phyloP scores from a whole-genome alignment of 2,329 filamentous ascomycete genomes.

The Colletotrichum sp. region DNA sequence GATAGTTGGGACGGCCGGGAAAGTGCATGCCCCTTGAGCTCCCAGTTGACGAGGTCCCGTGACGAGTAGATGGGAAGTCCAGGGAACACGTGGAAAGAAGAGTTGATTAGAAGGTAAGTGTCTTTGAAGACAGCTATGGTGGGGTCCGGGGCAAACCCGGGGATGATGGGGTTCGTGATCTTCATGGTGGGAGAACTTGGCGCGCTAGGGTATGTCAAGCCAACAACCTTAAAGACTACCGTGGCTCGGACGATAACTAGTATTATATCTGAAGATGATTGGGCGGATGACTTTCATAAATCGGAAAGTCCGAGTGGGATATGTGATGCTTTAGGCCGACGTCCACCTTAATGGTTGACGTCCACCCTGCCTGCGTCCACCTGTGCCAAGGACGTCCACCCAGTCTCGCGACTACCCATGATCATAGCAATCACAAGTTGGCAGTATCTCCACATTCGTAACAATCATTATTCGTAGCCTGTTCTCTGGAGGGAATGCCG shows the following conservation, averaged over 20 bases:
- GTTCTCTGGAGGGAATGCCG: background rate
- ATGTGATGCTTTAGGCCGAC: background rate
- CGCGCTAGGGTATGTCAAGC: background rate
- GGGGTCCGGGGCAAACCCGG: constrained; percentile 34
- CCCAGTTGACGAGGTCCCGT: constrained; percentile 33
- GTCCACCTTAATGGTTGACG: background rate
- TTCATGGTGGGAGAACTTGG: background rate
- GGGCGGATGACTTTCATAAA: background rate
- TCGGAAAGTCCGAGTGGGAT: background rate
- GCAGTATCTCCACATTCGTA: background rate
- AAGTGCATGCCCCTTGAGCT: background rate
- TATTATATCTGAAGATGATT: background rate
- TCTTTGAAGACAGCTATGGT: constrained; percentile 29
- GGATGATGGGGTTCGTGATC: constrained; percentile 31
- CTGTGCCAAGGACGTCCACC: background rate
- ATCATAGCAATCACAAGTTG: background rate
- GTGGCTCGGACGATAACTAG: background rate
- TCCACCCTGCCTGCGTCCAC: background rate
- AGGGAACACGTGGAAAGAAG: constrained; percentile 64
- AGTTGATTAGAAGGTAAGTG: constrained; percentile 49
- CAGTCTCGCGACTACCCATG: background rate
- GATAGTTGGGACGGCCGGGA: background rate
- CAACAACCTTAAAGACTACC: background rate
- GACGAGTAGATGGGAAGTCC: constrained; percentile 47
- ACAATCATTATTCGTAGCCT: background rate